Percentiles rank a stretch among this genome's conserved stretches.
phyloP scores from a whole-genome alignment of 768 basidiomycete genomes.

The Leccinum incarnatum region DNA sequence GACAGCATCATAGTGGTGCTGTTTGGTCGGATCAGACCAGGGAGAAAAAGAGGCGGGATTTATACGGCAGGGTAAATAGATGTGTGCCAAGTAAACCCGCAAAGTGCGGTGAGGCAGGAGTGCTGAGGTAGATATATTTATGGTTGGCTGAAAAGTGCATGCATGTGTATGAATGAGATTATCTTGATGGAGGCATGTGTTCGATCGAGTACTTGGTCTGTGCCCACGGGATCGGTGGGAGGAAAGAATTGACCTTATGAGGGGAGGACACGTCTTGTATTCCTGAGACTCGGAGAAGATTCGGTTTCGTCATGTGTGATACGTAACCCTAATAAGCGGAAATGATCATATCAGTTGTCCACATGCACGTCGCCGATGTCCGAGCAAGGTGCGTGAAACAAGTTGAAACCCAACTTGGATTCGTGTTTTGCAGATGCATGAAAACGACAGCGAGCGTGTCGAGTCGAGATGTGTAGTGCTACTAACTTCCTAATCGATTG shows the following conservation, averaged over 20 bases:
- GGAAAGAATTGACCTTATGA: not conserved
- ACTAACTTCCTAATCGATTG: too few species aligned
- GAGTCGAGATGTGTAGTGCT: too few species aligned
- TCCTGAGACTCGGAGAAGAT: not conserved
- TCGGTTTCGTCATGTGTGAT: not conserved
- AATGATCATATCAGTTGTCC: not conserved
- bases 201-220: not conserved
- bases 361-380: not conserved
- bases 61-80: not conserved
- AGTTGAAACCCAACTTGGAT: not conserved
- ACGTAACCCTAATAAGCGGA: not conserved
- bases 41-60: constrained; percentile 2
- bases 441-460: too few species aligned
- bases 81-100: not conserved
- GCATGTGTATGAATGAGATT: not conserved
- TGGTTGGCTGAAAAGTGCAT: not conserved
- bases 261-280: not conserved
- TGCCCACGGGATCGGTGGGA: not conserved
- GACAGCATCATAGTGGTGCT: constrained; percentile 20
- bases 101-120: not conserved
- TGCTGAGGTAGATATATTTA: constrained; percentile 3
- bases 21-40: constrained; percentile 1
- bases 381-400: not conserved
- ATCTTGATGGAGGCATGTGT: not conserved
- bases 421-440: not conserved